Base-by-base conservation (phyloP, 139 green algal species). In the Chlamydomonas sphaeroides region DNA sequence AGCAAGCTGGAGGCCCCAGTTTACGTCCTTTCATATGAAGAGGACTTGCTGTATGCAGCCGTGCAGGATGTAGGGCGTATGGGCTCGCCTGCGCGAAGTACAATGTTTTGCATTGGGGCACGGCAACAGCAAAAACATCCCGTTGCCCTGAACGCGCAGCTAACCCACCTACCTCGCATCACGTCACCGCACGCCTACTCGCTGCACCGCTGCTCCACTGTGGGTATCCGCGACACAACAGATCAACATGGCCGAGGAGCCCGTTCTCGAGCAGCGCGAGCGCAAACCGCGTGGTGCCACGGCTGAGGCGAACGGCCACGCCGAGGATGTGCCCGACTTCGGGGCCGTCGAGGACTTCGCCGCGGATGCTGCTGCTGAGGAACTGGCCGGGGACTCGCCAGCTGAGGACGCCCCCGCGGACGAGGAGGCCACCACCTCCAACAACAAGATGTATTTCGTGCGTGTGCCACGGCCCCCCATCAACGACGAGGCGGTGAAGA, bases 391-490 rank as follows among this genome's bases (percentile, higher is more conserved):
- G 7, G 74, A 83, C 76, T 83, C 76, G 1, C 53, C 70, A 15
- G 70, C 62, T 57, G 72, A 66, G 51, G 38, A 48, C 45, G 69
- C 26, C 56, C 32, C 71, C 53, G 53, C 20, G 17, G n/a, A n/a
- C n/a, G n/a, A n/a, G n/a, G n/a, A n/a, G n/a, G 49, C 20, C 59
- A 33, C n/a, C 59, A 62, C 39, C 41, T 32, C 41, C 14, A 73
- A 38, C 36, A 73, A 70, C n/a, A 71, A 72, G 30, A 78, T 92
- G 32, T 93, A 91, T 69, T 84, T 93, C 35, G 77, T 93, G 10
- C 78, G 89, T 33, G 33, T 93, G 0, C 85, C 89, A 0, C 62
- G 83, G 32, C 89, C 89, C 0, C 71, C 77, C 0, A 73, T 93
- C 15, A 85, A 91, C 77, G 87, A 93, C 33, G 67, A 76, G 25